Conservation (phyloP, 345 rosid species). For the Acer campestre region DNA sequence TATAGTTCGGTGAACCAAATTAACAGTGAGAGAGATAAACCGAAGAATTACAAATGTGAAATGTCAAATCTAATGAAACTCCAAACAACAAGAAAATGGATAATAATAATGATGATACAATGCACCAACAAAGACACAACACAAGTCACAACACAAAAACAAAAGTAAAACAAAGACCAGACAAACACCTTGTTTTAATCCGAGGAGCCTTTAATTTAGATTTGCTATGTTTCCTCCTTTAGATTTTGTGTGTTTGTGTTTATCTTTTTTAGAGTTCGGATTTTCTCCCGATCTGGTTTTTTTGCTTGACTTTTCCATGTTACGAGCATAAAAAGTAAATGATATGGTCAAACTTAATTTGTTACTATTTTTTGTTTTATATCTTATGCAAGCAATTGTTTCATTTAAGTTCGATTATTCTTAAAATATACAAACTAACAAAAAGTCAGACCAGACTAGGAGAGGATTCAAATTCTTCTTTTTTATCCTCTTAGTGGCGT, state of each 20-base stretch:
- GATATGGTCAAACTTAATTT: no score
- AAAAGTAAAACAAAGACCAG: constrained; percentile 8
- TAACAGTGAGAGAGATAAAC: constrained; percentile 1
- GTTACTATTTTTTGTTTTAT: no score
- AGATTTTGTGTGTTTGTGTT: background rate
- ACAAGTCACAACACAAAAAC: background rate
- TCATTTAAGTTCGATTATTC: no score
- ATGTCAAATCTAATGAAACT: constrained; percentile 15
- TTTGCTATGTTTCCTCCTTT: background rate
- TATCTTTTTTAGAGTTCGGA: no score
- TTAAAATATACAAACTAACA: no score
- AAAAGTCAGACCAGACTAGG: no score
- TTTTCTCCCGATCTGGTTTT: no score
- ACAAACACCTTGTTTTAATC: constrained; percentile 19
- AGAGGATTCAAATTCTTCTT: background rate
- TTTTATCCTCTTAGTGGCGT: background rate
- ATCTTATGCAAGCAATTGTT: no score
- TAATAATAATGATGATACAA: constrained; percentile 27
- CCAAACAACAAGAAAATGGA: background rate
- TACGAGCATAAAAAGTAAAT: no score
- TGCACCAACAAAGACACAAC: constrained; percentile 8
- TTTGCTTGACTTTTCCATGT: no score
- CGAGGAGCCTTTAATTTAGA: constrained; percentile 11
- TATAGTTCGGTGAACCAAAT: constrained; percentile 2
- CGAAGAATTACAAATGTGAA: constrained; percentile 32